Percentiles rank a stretch among this genome's conserved stretches.
Conservation (phyloP, 495 filamentous ascomycete genomes). For the Parathielavia hyrcaniae region DNA sequence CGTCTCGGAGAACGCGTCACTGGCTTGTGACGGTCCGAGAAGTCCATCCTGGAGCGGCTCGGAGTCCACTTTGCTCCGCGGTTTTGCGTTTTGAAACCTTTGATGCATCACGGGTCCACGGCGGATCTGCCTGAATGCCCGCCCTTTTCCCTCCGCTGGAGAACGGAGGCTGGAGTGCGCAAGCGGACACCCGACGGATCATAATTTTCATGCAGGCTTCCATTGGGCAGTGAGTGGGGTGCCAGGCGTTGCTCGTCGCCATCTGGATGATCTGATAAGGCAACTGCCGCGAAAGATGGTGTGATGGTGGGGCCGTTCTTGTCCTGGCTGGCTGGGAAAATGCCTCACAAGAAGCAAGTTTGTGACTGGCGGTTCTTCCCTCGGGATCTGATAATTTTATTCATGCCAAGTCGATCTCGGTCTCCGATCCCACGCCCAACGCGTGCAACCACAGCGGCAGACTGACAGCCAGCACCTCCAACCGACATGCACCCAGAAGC, state of each 20-base stretch:
- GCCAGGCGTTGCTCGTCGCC: constrained; percentile 9
- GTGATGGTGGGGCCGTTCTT: constrained; percentile 11
- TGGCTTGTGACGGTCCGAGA: too few species aligned
- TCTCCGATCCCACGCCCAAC: constrained; percentile 9
- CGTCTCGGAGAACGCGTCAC: too few species aligned
- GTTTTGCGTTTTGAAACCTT: neutral
- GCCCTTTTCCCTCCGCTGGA: neutral
- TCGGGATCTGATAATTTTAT: constrained; percentile 43
- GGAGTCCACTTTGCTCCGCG: neutral
- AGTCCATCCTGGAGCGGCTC: too few species aligned
- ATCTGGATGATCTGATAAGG: constrained; percentile 44
- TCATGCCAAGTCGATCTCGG: constrained; percentile 27
- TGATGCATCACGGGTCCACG: neutral
- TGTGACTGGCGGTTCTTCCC: constrained; percentile 3
- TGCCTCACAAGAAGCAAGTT: constrained; percentile 23
- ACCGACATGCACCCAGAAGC: neutral
- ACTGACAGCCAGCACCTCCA: too few species aligned
- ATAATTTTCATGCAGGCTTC: constrained; percentile 16
- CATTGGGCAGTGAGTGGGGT: constrained; percentile 3
- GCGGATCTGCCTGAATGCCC: neutral
- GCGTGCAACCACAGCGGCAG: neutral
- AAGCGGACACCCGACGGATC: neutral
- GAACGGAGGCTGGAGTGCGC: neutral
- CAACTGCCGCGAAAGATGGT: constrained; percentile 2
- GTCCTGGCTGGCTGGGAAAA: constrained; percentile 18